phyloP scores from a whole-genome alignment of 2,329 filamentous ascomycete species.

The Fusarium sp. region DNA sequence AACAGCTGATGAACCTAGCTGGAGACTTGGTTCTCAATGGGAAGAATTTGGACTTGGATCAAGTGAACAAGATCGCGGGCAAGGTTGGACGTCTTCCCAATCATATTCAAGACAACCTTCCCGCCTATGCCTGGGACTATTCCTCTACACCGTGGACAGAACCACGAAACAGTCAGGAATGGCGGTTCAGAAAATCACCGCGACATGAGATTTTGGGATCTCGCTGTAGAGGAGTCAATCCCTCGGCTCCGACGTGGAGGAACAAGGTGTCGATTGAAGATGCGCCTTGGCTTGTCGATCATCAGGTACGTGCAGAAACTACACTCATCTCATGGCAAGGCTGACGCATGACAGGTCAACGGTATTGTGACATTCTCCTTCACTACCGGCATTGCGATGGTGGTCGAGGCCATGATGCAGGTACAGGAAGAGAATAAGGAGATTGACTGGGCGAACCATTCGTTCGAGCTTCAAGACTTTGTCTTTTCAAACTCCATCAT shows the following conservation, averaged over 20 bases:
- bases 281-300: conserved; percentile 37
- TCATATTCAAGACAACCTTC: conserved; percentile 31
- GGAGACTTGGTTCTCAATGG: conserved; percentile 35
- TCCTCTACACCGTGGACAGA: conserved; percentile 36
- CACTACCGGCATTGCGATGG: conserved; percentile 37
- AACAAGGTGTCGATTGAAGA: conserved; percentile 38
- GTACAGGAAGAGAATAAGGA: conserved; percentile 33
- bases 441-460: conserved; percentile 27
- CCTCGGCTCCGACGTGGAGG: conserved; percentile 38
- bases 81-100: conserved; percentile 31
- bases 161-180: conserved; percentile 34
- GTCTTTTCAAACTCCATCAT: conserved; percentile 39
- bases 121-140: conserved; percentile 37
- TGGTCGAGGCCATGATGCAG: conserved; percentile 38
- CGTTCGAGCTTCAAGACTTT: conserved; percentile 36
- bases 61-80: conserved; percentile 22
- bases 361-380: conserved; percentile 37
- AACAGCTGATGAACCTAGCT: conserved; percentile 30
- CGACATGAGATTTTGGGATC: conserved; percentile 37
- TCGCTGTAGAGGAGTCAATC: conserved; percentile 35
- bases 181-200: conserved; percentile 34
- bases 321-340: neutral
- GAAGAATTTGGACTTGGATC: conserved; percentile 23
- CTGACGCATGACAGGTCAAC: conserved; percentile 30
- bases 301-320: conserved; percentile 22